phyloP scores from a whole-genome alignment of 2,329 filamentous ascomycete species.

The Diaporthe eres region DNA sequence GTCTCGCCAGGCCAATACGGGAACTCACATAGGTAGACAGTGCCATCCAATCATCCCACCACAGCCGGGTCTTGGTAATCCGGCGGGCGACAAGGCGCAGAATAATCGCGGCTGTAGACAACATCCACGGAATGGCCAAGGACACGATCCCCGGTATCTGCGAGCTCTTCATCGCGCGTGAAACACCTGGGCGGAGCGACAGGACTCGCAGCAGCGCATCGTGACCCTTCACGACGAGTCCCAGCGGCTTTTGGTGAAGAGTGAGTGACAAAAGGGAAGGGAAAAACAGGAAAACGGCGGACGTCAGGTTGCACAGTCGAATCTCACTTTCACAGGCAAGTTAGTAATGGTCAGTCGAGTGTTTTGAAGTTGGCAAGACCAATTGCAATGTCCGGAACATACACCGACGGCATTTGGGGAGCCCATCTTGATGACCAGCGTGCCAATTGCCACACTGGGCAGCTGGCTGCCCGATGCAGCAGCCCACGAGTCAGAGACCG shows the following conservation, averaged over 20 bases:
- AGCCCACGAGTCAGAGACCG: conserved; percentile 26
- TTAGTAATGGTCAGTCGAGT: not conserved
- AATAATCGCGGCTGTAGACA: conserved; percentile 14
- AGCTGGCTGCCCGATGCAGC: conserved; percentile 26
- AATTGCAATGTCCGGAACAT: not conserved
- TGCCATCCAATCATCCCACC: conserved; percentile 24
- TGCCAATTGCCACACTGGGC: conserved; percentile 25
- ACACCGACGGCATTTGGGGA: conserved; percentile 30
- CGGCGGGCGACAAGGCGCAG: conserved; percentile 15
- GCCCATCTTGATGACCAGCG: not conserved
- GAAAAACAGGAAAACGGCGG: not conserved
- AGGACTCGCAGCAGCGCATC: conserved; percentile 28
- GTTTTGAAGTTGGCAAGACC: not conserved
- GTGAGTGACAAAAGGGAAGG: not conserved
- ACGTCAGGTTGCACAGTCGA: not conserved
- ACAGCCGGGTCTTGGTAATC: conserved; percentile 16
- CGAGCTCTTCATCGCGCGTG: conserved; percentile 30
- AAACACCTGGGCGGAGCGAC: conserved; percentile 26
- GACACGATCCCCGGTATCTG: conserved; percentile 20
- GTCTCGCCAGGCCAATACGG: not conserved
- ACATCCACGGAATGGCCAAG: conserved; percentile 20
- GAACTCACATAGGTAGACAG: conserved; percentile 25
- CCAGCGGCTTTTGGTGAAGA: not conserved
- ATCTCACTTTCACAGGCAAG: not conserved
- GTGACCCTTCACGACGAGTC: not conserved